A percentile compares a stretch with the other conserved stretches of the same genome.
Evolutionary conservation across 371 early-diverging fungal species (phyloP).

Genomic region (Rhizopus arrhizus): DNA sequence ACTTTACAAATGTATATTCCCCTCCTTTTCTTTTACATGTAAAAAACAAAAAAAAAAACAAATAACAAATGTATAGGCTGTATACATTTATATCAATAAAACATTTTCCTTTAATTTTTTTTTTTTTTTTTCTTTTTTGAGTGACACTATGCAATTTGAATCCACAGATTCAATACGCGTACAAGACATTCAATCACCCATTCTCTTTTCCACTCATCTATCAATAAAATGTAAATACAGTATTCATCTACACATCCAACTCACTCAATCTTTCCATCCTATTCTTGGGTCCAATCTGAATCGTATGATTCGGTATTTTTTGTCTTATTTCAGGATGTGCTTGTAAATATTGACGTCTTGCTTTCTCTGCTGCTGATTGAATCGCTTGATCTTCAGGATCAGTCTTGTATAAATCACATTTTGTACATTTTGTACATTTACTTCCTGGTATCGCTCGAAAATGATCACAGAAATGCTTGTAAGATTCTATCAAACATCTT

Average conservation of each 20-base stretch:
- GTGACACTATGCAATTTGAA: too few species aligned
- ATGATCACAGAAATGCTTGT: conserved; percentile 69
- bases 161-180: conserved; percentile 20
- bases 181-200: conserved; percentile 26
- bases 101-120: neutral
- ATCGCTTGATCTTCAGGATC: conserved; percentile 57
- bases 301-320: neutral
- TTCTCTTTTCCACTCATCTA: conserved; percentile 30
- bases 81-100: too few species aligned
- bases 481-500: conserved; percentile 41
- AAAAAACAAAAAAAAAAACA: too few species aligned
- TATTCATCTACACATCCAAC: neutral
- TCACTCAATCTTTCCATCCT: neutral
- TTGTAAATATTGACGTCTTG: conserved; percentile 51
- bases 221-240: neutral
- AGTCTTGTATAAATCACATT: conserved; percentile 64
- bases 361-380: conserved; percentile 50
- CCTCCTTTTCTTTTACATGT: neutral
- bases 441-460: conserved; percentile 57
- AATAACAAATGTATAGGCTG: too few species aligned
- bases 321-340: conserved; percentile 45
- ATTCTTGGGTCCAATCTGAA: conserved; percentile 35
- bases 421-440: conserved; percentile 55
- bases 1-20: too few species aligned
- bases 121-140: neutral